These are phyloP conservation scores for Laburnicola sp. DNA, from an alignment of 2,329 filamentous ascomycete species.

Conservation along the genomic window DNA sequence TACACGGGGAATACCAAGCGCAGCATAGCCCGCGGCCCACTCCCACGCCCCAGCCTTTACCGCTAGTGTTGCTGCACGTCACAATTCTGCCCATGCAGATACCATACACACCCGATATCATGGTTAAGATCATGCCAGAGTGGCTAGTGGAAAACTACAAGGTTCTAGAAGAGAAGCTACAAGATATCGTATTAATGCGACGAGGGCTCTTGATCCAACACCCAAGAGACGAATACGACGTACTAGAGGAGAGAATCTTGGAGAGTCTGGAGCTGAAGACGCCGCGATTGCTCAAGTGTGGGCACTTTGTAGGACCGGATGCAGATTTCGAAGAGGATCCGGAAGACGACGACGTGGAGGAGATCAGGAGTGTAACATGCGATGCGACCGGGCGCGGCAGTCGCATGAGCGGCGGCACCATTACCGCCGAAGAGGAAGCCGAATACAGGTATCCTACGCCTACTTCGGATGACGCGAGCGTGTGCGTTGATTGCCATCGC, in stretches of 20 bases:
- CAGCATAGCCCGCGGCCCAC: conserved; percentile 32
- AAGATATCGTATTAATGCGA: conserved; percentile 69
- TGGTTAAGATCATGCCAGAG: conserved; percentile 57
- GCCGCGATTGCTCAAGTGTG: conserved; percentile 72
- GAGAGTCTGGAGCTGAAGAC: conserved; percentile 73
- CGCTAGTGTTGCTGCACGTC: conserved; percentile 76
- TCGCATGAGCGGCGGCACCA: conserved; percentile 41
- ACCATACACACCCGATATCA: conserved; percentile 57
- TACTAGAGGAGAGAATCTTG: conserved; percentile 75
- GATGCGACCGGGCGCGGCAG: conserved; percentile 39
- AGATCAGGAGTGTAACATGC: conserved; percentile 38
- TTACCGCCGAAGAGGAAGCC: conserved; percentile 36
- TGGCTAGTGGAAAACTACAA: conserved; percentile 63
- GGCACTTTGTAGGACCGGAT: conserved; percentile 65
- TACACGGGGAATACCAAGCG: conserved; percentile 47
- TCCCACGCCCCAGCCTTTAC: conserved; percentile 52
- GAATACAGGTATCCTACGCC: conserved; percentile 18
- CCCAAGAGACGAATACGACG: conserved; percentile 77
- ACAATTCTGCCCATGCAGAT: conserved; percentile 72
- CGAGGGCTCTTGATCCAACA: conserved; percentile 76
- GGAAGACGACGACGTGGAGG: conserved; percentile 24
- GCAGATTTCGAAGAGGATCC: conserved; percentile 45
- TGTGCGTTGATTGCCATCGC: conserved; percentile 55
- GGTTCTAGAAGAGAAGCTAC: conserved; percentile 69
- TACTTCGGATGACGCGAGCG: conserved; percentile 40